Evolutionary conservation across 202 grass and related monocot species (phyloP).

Genomic region (Eragrostis tef): DNA sequence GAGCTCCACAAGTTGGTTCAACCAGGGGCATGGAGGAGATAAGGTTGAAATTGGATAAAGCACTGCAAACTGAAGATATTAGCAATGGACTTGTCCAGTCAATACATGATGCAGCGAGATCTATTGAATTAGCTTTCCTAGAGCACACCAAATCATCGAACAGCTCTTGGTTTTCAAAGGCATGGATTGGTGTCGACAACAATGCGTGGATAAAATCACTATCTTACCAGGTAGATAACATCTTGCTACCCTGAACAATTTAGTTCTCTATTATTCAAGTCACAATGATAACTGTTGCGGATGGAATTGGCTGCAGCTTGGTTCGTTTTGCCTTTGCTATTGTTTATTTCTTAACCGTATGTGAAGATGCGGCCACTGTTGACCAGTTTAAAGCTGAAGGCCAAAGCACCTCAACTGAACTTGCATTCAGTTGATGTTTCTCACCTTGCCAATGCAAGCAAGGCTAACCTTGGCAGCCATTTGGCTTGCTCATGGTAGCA

Average conservation of each 20-base stretch:
- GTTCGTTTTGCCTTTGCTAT: slow-evolving; percentile 20
- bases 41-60: slow-evolving; percentile 75
- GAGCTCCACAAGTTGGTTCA: slow-evolving; percentile 59
- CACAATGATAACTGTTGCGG: not conserved
- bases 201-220: slow-evolving; percentile 88
- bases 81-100: slow-evolving; percentile 79
- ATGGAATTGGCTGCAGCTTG: slow-evolving; percentile 8
- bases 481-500: too few species aligned
- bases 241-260: not conserved
- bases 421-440: too few species aligned
- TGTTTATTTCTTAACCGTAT: not conserved
- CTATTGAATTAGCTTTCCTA: slow-evolving; percentile 82
- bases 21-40: slow-evolving; percentile 69
- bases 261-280: slow-evolving; percentile 2
- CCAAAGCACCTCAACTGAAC: slow-evolving; percentile 34
- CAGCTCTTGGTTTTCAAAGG: slow-evolving; percentile 74
- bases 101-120: slow-evolving; percentile 92
- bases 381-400: slow-evolving; percentile 17
- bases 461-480: too few species aligned
- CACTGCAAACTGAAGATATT: slow-evolving; percentile 71
- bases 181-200: slow-evolving; percentile 86
- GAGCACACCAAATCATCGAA: slow-evolving; percentile 61
- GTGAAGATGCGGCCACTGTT: slow-evolving; percentile 26
- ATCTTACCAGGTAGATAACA: slow-evolving; percentile 75
- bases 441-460: too few species aligned